Conservation (phyloP, 2,329 filamentous ascomycete species). For the Epichloe bromicola region DNA sequence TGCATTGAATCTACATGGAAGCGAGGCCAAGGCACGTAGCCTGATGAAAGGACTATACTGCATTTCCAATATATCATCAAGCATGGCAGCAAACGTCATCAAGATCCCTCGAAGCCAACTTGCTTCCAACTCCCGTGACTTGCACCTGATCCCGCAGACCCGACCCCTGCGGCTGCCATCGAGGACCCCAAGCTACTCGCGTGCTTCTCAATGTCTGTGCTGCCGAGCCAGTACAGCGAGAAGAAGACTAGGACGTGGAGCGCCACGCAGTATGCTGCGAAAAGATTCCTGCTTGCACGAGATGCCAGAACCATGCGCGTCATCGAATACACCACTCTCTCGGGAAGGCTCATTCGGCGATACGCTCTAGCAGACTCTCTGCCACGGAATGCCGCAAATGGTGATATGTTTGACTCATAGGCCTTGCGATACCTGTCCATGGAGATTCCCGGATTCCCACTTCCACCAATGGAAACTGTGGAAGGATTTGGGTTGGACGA, state of each 20-base stretch:
- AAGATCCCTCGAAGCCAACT: slow-evolving; percentile 40
- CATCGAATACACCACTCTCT: slow-evolving; percentile 79
- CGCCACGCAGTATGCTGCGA: slow-evolving; percentile 80
- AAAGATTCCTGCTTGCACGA: slow-evolving; percentile 80
- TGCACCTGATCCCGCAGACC: slow-evolving; percentile 24
- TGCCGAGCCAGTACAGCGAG: slow-evolving; percentile 74
- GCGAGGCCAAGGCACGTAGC: neutral
- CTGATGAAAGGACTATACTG: neutral
- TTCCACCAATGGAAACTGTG: slow-evolving; percentile 47
- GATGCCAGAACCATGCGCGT: slow-evolving; percentile 86
- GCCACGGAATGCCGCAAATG: slow-evolving; percentile 91
- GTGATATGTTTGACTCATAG: slow-evolving; percentile 91
- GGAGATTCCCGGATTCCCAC: slow-evolving; percentile 46
- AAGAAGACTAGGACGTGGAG: slow-evolving; percentile 80
- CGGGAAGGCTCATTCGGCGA: slow-evolving; percentile 83
- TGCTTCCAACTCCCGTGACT: slow-evolving; percentile 48
- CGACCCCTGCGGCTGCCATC: slow-evolving; percentile 30
- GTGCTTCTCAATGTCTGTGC: slow-evolving; percentile 50
- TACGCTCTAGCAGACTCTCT: slow-evolving; percentile 83
- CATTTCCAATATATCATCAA: neutral
- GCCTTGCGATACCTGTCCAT: slow-evolving; percentile 80
- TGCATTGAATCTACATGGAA: neutral
- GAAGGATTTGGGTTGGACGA: slow-evolving; percentile 63
- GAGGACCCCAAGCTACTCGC: slow-evolving; percentile 41
- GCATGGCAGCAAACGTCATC: neutral